Base-by-base conservation (phyloP, 805 yeast genomes). In the Ogataea pilisensis region DNA sequence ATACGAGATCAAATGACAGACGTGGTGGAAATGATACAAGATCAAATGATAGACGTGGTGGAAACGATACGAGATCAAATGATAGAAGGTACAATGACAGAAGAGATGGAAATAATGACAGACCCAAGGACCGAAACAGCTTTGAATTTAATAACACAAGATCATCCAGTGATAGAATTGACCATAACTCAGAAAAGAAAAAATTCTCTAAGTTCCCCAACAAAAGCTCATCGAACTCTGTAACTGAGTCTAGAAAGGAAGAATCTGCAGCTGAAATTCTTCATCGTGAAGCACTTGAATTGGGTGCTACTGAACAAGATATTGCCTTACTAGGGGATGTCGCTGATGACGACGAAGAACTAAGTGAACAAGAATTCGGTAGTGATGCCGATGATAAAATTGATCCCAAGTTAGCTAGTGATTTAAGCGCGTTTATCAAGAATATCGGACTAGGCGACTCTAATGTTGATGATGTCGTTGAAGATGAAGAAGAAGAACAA, bases 301-400 rank as follows among this genome's bases (percentile, higher is more conserved):
- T 90, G 22, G 96, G 97, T 26, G 98, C 96, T 17, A 73, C 87
- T 13, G 93, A 85, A 50, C 90, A 80, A 18, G 97, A 89, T 60
- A 58, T 90, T 34, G 73, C 75, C 33, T 63, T 89, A 37, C 51
- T 90, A 11, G 71, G 73, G 26, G 84, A 72, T 13, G 51, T 83
- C 3, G 64, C 67, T 11, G 77, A 73, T 19, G 53, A 50, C 13
- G 57, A 51, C n/a, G 80, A 72, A 26, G 76, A 68, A 22, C 70
- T 65, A 22, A 72, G 78, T 50, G 81, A 75, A 45, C 71, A 69
- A 42, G 80, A 74, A 45, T 72, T 72, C 42, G 78, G 66, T 24
- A 71, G 60, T 22, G 68, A 54, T n/a, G 63, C 65, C 30, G 40
- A 9, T 2, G 14, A 16, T 8, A 62, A 65, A 39, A 74, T 67